phyloP scores from a whole-genome alignment of 495 filamentous ascomycete species.

The Thermothielavioides terrestris region DNA sequence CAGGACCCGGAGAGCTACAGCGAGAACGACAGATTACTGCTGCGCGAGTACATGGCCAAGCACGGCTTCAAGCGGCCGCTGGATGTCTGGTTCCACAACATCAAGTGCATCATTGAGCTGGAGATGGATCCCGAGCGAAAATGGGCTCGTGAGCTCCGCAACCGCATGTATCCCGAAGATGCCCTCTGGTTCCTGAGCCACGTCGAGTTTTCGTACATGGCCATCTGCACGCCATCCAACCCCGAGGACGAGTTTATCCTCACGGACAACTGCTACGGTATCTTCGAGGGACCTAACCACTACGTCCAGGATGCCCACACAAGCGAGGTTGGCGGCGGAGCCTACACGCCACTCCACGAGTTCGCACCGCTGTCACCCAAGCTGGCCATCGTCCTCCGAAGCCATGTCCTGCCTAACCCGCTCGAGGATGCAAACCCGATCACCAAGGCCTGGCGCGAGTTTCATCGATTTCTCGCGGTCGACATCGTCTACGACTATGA shows the following conservation, averaged over 20 bases:
- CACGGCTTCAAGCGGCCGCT: slow-evolving; percentile 36
- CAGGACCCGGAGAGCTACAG: slow-evolving; percentile 30
- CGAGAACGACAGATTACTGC: slow-evolving; percentile 27
- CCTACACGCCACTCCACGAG: slow-evolving; percentile 25
- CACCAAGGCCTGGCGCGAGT: slow-evolving; percentile 8
- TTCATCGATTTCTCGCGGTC: neutral
- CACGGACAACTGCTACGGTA: slow-evolving; percentile 38
- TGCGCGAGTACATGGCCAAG: slow-evolving; percentile 38
- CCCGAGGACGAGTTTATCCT: slow-evolving; percentile 41
- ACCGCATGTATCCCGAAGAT: slow-evolving; percentile 34
- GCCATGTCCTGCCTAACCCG: slow-evolving; percentile 19
- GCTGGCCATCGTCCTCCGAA: slow-evolving; percentile 41
- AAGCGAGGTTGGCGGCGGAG: slow-evolving; percentile 6
- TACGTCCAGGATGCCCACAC: slow-evolving; percentile 15
- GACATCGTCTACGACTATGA: slow-evolving; percentile 2
- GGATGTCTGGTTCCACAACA: slow-evolving; percentile 45
- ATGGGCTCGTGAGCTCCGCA: slow-evolving; percentile 28
- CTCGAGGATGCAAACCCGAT: slow-evolving; percentile 15
- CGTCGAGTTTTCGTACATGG: slow-evolving; percentile 32
- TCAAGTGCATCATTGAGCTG: slow-evolving; percentile 41
- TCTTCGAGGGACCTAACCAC: slow-evolving; percentile 40
- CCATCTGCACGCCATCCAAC: slow-evolving; percentile 36
- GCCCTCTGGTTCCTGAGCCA: slow-evolving; percentile 37
- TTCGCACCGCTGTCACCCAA: slow-evolving; percentile 44
- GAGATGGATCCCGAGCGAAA: slow-evolving; percentile 31